Percentiles rank a stretch among this genome's conserved stretches.
Conservation (phyloP, 2,329 filamentous ascomycete genomes). For the Xylariaceae sp. region DNA sequence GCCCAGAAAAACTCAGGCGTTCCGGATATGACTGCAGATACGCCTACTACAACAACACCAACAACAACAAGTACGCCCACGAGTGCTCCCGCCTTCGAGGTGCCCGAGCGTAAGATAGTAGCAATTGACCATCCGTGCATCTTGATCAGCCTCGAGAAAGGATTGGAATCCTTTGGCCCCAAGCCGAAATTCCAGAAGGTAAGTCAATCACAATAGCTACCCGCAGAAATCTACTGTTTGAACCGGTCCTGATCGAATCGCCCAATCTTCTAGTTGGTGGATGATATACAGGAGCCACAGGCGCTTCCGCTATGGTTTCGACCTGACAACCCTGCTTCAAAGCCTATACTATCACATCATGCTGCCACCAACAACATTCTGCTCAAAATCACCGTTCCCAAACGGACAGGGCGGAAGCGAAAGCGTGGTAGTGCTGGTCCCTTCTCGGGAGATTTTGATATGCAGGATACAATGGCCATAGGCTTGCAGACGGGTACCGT, state of each 20-base stretch:
- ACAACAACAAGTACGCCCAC: not conserved
- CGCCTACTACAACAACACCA: not conserved
- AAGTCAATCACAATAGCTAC: conserved; percentile 6
- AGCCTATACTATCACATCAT: conserved; percentile 71
- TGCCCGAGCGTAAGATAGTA: conserved; percentile 36
- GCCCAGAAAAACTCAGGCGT: not conserved
- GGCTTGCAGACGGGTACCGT: conserved; percentile 28
- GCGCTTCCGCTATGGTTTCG: conserved; percentile 68
- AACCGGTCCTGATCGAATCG: conserved; percentile 7
- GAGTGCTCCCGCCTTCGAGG: conserved; percentile 34
- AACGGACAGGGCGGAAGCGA: conserved; percentile 76
- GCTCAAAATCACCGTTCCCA: conserved; percentile 80
- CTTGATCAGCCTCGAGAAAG: conserved; percentile 38
- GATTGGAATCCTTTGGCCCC: conserved; percentile 37
- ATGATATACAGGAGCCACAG: conserved; percentile 34
- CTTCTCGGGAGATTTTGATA: conserved; percentile 45
- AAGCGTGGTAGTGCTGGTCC: conserved; percentile 70
- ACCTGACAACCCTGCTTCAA: conserved; percentile 71
- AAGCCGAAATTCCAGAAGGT: conserved; percentile 37
- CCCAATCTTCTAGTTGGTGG: conserved; percentile 22
- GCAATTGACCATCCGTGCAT: conserved; percentile 42
- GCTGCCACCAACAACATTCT: conserved; percentile 75
- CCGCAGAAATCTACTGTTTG: no score
- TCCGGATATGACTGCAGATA: conserved; percentile 1
- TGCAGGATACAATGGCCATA: conserved; percentile 24